Evolutionary conservation across 192 early-diverging fungal genomes (phyloP).

Genomic region (Thamnidium elegans): DNA sequence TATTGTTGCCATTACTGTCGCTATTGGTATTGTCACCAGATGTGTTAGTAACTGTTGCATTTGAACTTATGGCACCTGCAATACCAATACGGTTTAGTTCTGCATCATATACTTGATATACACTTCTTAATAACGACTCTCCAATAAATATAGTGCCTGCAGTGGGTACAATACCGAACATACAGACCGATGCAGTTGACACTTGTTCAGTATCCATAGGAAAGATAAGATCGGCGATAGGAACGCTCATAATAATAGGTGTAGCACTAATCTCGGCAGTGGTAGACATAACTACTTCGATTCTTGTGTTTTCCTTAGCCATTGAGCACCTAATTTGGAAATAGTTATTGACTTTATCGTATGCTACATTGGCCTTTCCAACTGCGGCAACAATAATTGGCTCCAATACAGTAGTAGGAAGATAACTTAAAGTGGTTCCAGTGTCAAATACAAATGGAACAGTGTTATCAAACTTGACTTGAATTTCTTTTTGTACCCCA

Average conservation of each 20-base stretch:
- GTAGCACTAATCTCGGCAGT: background rate
- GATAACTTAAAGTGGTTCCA: slow-evolving; percentile 24
- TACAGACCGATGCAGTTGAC: slow-evolving; percentile 3
- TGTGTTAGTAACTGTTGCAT: background rate
- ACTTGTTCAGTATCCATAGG: slow-evolving; percentile 24
- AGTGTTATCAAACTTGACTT: background rate
- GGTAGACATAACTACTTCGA: slow-evolving; percentile 11
- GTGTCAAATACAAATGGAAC: slow-evolving; percentile 22
- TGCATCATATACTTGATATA: slow-evolving; percentile 24
- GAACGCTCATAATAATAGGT: slow-evolving; percentile 15
- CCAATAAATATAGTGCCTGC: slow-evolving; percentile 21
- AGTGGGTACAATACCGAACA: slow-evolving; percentile 19
- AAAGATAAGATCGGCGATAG: slow-evolving; percentile 15
- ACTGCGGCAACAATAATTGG: background rate
- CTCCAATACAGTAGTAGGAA: slow-evolving; percentile 1
- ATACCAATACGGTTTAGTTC: slow-evolving; percentile 23
- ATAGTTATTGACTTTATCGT: background rate
- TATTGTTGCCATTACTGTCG: background rate
- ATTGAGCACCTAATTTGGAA: slow-evolving; percentile 8
- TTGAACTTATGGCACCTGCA: slow-evolving; percentile 8
- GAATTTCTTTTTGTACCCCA: background rate
- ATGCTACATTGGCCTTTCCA: background rate
- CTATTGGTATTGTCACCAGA: background rate
- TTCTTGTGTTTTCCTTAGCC: background rate
- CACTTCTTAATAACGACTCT: slow-evolving; percentile 13